These are phyloP conservation scores for Tardiomyces blankii DNA, from an alignment of 1,139 yeast species.

Conservation along the genomic window DNA sequence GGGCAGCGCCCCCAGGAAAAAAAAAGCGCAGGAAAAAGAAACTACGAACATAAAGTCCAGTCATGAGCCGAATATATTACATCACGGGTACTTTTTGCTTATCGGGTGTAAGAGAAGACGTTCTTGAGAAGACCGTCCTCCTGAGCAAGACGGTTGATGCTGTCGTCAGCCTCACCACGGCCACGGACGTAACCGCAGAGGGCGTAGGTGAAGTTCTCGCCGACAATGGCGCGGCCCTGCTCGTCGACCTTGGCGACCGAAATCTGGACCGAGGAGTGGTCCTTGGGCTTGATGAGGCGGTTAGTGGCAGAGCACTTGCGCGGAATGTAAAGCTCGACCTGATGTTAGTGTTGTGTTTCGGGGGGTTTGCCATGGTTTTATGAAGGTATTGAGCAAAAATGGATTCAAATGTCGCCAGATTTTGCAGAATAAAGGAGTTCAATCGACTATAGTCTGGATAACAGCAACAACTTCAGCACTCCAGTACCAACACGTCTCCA, in stretches of 20 bases:
- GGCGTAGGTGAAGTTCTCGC: constrained; percentile 90
- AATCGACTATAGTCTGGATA: too few relatives aligned
- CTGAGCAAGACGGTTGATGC: constrained; percentile 98
- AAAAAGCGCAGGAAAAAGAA: too few relatives aligned
- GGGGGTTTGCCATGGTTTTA: background rate
- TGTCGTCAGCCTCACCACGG: constrained; percentile 96
- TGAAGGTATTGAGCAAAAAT: too few relatives aligned
- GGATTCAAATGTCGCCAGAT: too few relatives aligned
- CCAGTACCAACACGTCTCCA: too few relatives aligned
- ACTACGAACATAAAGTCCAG: background rate
- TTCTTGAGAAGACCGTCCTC: constrained; percentile 96
- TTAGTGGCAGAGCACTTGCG: constrained; percentile 99
- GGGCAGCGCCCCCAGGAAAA: too few relatives aligned
- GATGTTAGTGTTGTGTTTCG: constrained; percentile 6
- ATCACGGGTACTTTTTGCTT: constrained; percentile 26
- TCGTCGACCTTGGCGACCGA: constrained; percentile 84
- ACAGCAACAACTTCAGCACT: too few relatives aligned
- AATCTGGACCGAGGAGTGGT: constrained; percentile 97
- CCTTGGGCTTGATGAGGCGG: constrained; percentile 99
- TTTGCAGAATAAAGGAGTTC: too few relatives aligned
- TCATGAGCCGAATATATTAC: constrained; percentile 1
- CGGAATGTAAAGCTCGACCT: constrained; percentile 99
- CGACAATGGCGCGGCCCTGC: constrained; percentile 91
- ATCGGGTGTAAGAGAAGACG: constrained; percentile 99
- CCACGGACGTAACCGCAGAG: constrained; percentile 90